phyloP scores from a whole-genome alignment of 148 eudicot genomes.

The Vaccinium corymbosum region DNA sequence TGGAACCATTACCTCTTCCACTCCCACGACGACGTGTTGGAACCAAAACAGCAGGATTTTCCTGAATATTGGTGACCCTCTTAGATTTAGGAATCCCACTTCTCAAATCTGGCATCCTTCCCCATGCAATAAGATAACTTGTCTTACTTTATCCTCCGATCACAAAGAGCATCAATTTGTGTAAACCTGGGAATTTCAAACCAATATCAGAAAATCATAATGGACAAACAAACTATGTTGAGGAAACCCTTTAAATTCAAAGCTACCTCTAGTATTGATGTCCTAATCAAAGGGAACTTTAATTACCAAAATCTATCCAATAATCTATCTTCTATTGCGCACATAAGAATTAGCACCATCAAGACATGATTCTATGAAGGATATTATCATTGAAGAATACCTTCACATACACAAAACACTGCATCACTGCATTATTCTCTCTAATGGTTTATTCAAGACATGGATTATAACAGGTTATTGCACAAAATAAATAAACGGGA shows the following conservation, averaged over 20 bases:
- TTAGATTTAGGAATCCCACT: slow-evolving; percentile 31
- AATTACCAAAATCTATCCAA: background rate
- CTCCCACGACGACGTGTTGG: slow-evolving; percentile 32
- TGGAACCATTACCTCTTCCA: slow-evolving; percentile 21
- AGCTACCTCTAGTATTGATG: background rate
- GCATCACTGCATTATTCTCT: background rate
- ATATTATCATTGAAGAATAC: background rate
- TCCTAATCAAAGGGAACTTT: background rate
- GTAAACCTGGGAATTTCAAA: background rate
- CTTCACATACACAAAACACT: background rate
- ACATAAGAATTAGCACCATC: background rate
- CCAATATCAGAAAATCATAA: background rate
- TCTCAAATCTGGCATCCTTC: slow-evolving; percentile 39
- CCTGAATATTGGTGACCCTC: slow-evolving; percentile 23
- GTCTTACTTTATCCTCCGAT: slow-evolving; percentile 10
- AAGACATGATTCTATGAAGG: background rate
- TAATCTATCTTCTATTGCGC: background rate
- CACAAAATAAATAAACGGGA: background rate
- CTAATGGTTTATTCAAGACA: background rate
- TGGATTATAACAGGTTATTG: background rate
- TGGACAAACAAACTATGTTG: background rate
- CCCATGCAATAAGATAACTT: slow-evolving; percentile 31
- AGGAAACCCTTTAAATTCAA: background rate
- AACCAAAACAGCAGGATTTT: slow-evolving; percentile 26
- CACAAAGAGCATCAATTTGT: background rate